Evolutionary conservation across 306 rosid species (phyloP).

Genomic region (Quercus parvula): DNA sequence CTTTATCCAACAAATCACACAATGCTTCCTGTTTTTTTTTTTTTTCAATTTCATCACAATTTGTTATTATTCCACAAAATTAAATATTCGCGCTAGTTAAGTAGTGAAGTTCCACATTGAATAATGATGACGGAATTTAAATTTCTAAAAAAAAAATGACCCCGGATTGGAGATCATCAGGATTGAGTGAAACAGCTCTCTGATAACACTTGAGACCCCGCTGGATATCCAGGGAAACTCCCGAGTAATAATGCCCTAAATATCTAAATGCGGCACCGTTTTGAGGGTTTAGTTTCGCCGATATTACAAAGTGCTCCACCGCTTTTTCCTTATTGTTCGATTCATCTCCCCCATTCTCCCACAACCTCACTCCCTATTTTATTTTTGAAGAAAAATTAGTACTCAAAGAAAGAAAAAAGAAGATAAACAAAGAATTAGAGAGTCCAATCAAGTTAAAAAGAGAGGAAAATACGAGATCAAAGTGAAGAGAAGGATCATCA

Average conservation of each 20-base stretch:
- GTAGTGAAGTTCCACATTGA: too few relatives aligned
- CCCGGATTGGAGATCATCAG: constrained; percentile 66
- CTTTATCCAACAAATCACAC: constrained; percentile 68
- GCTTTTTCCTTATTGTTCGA: constrained; percentile 48
- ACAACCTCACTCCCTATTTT: constrained; percentile 58
- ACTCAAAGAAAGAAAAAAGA: background rate
- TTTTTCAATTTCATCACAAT: background rate
- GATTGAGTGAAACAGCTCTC: constrained; percentile 68
- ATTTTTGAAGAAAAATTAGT: background rate
- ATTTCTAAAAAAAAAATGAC: constrained; percentile 16
- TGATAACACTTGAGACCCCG: constrained; percentile 84
- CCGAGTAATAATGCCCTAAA: constrained; percentile 60
- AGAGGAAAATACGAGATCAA: constrained; percentile 33
- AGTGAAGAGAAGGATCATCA: constrained; percentile 51
- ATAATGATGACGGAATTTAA: background rate
- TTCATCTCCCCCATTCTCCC: constrained; percentile 45
- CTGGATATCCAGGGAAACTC: constrained; percentile 36
- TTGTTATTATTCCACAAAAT: too few relatives aligned
- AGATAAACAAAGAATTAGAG: background rate
- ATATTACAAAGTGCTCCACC: constrained; percentile 56
- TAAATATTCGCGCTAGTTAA: too few relatives aligned
- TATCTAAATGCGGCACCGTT: constrained; percentile 69
- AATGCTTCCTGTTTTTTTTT: constrained; percentile 46
- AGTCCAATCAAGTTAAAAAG: too few relatives aligned
- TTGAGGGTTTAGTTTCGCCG: constrained; percentile 73